Base-by-base conservation (phyloP, 768 basidiomycete species). In the Phlebiopsis flavidoalba region DNA sequence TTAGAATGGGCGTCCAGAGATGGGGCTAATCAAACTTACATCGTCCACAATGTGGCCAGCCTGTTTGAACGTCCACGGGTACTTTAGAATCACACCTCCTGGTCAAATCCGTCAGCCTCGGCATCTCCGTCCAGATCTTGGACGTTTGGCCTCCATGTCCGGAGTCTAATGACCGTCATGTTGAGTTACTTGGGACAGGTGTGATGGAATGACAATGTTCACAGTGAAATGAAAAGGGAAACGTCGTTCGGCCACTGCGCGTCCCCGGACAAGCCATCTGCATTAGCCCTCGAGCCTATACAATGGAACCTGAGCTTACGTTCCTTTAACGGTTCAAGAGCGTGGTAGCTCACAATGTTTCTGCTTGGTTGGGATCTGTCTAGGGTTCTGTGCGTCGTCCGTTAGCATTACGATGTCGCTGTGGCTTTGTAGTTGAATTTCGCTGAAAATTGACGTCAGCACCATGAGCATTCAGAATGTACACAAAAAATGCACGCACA, bases 91-190 rank as follows among this genome's bases (percentile, higher is more conserved):
- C 95, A 24, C n/a, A 87, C 89, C 79, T 94, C 92, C n/a, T n/a
- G n/a, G 63, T 95, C 92, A 57, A 76, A 82, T 7, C 93, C 94
- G 66, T 91, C 89, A 0, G 78, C 74, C 72, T 95, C 88, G n/a
- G n/a, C n/a, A 65, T 93, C 91, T 3, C 90, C 91, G 64, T 91
- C 81, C 1, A 74, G 62, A 72, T 97, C 94, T 57, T 78, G 79
- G n/a, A n/a, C 2, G 88, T 86, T 69, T 95, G 95, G 10, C 95
- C 96, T n/a, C 97, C 96, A 67, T 98, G 95, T 0, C 95, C 96
- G 0, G 95, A 96, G 73, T 93, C 89, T 91, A 59, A 6, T 24
- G 31, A 15, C 26, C 19, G 21, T 24, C 21, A 7, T 31, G 14
- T n/a, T 24, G 50, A 24, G 14, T 14, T 15, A 4, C 26, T 4